Base-by-base conservation (phyloP, 306 rosid genomes). In the Calophaca sinica region DNA sequence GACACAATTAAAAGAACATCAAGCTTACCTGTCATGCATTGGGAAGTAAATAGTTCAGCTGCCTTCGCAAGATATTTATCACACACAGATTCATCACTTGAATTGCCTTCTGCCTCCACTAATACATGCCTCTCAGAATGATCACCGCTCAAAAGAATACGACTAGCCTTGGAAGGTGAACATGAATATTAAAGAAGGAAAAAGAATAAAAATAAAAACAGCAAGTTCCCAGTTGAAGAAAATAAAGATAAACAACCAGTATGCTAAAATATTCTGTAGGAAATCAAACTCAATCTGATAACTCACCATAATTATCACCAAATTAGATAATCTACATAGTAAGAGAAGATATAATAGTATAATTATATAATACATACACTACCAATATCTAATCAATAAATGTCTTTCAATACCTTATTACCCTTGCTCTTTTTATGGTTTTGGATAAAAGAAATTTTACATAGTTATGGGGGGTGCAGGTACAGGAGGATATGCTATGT, bases 61-160 rank as follows among this genome's bases (percentile, higher is more conserved):
- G 84, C 89, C 86, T 77, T 89, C 50, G 82, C 73, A 71, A 94
- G 90, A 81, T 88, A 94, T 74, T 74, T 85, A 54, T 84, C 90
- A 81, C 90, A 88, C 54, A 75, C 2, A 75, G 89, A 79, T 53
- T 75, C 88, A 58, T 86, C 86, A 79, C 82, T 77, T 73, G 79
- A 75, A 78, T 78, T 80, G 87, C 80, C 89, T 71, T 85, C 94
- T 44, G 80, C 90, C 86, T 84, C 97, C 78, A 94, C 81, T 60
- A 89, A 81, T 80, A 83, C 94, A 82, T 72, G 89, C 82, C 88
- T 82, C 77, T 91, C 96, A 36, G 85, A 82, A 82, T 38, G 80
- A 83, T 90, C 94, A 6, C 94, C 93, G 7, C 83, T 91, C 73
- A 70, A 75, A 82, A 91, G 91, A 80, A 86, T 59, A 33, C 28